Base-by-base conservation (phyloP, 179 eudicot species). In the Carnegiea gigantea region DNA sequence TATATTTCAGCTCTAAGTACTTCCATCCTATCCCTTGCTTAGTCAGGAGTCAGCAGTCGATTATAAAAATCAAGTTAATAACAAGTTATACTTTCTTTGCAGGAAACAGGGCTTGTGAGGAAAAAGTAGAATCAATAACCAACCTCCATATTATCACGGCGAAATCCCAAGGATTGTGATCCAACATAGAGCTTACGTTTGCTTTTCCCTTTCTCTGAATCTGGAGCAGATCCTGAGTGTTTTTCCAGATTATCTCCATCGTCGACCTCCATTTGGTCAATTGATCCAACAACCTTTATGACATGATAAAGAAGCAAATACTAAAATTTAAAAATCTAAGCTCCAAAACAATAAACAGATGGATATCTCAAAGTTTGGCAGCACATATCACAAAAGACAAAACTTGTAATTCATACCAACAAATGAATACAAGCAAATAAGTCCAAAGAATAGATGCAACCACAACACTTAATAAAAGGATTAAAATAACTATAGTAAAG, bases 131-230 rank as follows among this genome's bases (percentile, higher is more conserved):
- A 43, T 74, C 71, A 77, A 36, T 26, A 72, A 83, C 87, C 85
- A 30, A 92, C 99, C 94, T 94, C 98, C 99, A 95, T 95, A 86
- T 94, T 88, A 88, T 95, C 97, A 73, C 99, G 95, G 67, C 98
- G 92, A 82, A 81, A 92, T 77, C 98, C 98, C 82, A 95, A 83
- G 79, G 91, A 91, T 83, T 92, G 98, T 59, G 97, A 89, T 80
- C 99, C 99, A 23, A 95, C 99, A 84, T 91, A 94, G 23, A 95
- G 84, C 83, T 92, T 95, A 79, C 90, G 92, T 84, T 91, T 95
- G 76, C 86, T 87, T 85, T 90, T 95, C 53, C 90, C 88, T 82
- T 95, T 90, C 78, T 89, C 91, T n/a, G 90, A 76, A 73, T 95
- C 98, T 68, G 92, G 88, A 85, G 75, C 86, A 80, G 92, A 84